Base-by-base conservation (phyloP, 2,329 filamentous ascomycete species). In the Ceratocystis destructans region DNA sequence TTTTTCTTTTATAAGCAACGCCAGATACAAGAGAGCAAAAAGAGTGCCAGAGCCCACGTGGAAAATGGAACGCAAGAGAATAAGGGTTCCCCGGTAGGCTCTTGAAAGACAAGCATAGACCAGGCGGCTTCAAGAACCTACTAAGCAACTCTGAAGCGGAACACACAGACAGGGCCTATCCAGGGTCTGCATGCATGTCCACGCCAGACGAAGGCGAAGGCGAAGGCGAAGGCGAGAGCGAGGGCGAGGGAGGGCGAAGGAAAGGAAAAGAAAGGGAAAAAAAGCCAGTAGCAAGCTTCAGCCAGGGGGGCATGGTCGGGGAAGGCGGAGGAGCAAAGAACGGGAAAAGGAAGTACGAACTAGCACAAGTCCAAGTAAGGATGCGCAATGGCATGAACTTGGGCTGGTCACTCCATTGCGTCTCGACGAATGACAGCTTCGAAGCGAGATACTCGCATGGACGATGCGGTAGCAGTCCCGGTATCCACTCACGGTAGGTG, bases 301-400 rank as follows among this genome's bases (percentile, higher is more conserved):
- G 15, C 61, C 28, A 59, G 55, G 55, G 55, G 17, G 5, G 28
- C 55, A 5, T 37, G 28, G 28, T 59, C 55, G 55, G 55, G 28
- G 31, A 59, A 37, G 55, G 25, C 55, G 55, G 61, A 62, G 55
- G 61, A 62, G 44, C 12, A 45, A 44, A 17, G 20, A 41, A 45
- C 61, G 61, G 25, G 55, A 6, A 45, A 64, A 59, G 64, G 63
- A 22, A 41, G 57, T 28, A 28, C 28, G 1, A 64, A 67, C 33
- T 37, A 20, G 55, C 15, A 37, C 28, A 37, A 6, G 15, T 37
- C 22, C 5, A 50, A 57, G 53, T 15, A 59, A 59, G 55, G 55
- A 59, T 59, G 15, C 65, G 45, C 7, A 3, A 8, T 3, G 8
- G 61, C 44, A 62, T 46, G 61, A 62, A 62, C 55, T n/a, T 37